These are phyloP conservation scores for Elaeagnus macrophylla DNA, from an alignment of 306 rosid species.

Conservation along the genomic window DNA sequence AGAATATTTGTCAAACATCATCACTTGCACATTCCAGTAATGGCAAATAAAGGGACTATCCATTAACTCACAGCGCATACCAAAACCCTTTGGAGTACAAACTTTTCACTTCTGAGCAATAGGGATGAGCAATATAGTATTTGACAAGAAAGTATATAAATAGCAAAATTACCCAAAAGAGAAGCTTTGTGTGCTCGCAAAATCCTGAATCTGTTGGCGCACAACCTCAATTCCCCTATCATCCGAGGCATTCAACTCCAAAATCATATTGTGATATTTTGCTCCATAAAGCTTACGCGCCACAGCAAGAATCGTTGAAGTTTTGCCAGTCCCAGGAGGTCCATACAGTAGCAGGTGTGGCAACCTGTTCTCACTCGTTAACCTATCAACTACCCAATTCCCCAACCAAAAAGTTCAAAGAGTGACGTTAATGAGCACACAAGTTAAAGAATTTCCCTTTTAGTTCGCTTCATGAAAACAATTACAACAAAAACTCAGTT, in stretches of 20 bases:
- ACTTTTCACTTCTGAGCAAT: too few relatives aligned
- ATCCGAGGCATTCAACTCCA: constrained; percentile 93
- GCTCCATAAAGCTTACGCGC: constrained; percentile 88
- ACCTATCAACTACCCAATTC: constrained; percentile 60
- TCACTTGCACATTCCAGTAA: too few relatives aligned
- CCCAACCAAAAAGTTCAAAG: constrained; percentile 3
- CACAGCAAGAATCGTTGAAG: constrained; percentile 88
- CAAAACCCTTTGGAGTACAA: too few relatives aligned
- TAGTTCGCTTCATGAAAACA: too few relatives aligned
- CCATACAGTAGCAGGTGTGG: constrained; percentile 93
- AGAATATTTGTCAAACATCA: too few relatives aligned
- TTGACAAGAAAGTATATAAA: not conserved
- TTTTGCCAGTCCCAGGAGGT: constrained; percentile 97
- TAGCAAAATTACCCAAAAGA: constrained; percentile 60
- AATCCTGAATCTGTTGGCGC: constrained; percentile 85
- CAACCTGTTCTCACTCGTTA: constrained; percentile 80
- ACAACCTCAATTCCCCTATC: constrained; percentile 97
- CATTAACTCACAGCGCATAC: too few relatives aligned
- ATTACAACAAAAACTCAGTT: too few relatives aligned
- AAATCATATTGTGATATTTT: constrained; percentile 61
- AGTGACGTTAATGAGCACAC: not conserved
- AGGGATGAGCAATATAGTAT: too few relatives aligned
- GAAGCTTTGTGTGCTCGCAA: constrained; percentile 92
- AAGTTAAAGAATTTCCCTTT: too few relatives aligned
- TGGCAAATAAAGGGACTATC: too few relatives aligned